A percentile compares a stretch with the other conserved stretches of the same genome.
Evolutionary conservation across 257 asterid genomes (phyloP).

Genomic region (Leonotis leonurus): DNA sequence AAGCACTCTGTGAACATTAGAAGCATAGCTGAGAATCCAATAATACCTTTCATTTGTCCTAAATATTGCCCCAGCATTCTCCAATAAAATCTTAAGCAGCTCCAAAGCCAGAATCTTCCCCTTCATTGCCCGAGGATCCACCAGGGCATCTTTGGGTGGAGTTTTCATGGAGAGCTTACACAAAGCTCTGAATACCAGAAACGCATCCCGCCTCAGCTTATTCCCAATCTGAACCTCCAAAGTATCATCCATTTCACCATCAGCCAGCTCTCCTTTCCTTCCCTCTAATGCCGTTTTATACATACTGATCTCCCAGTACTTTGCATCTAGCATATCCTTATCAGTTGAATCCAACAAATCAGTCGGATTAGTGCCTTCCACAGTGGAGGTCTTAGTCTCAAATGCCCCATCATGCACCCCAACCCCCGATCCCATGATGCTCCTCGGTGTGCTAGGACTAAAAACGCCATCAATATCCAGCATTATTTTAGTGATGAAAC

Average conservation of each 20-base stretch:
- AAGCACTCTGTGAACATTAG: background rate
- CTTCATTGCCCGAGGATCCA: constrained; percentile 91
- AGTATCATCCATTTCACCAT: constrained; percentile 85
- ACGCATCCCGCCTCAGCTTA: constrained; percentile 89
- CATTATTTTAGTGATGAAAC: constrained; percentile 77
- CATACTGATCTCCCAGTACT: constrained; percentile 99
- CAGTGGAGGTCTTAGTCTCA: constrained; percentile 87
- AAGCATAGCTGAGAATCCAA: constrained; percentile 5
- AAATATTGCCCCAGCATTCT: constrained; percentile 95
- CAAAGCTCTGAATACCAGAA: constrained; percentile 86
- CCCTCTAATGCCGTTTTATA: constrained; percentile 96
- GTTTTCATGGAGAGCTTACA: constrained; percentile 99
- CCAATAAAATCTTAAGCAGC: constrained; percentile 92
- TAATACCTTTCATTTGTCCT: constrained; percentile 97
- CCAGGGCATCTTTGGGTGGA: constrained; percentile 83
- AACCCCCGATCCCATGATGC: constrained; percentile 30
- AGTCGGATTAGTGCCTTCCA: constrained; percentile 93
- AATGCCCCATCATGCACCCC: constrained; percentile 95
- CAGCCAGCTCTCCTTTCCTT: constrained; percentile 90
- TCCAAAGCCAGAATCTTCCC: constrained; percentile 97
- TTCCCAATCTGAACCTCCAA: constrained; percentile 96
- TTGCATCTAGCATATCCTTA: constrained; percentile 98
- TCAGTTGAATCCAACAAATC: constrained; percentile 97
- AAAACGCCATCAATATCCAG: constrained; percentile 95
- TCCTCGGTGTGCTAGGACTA: constrained; percentile 66